Evolutionary conservation across 306 rosid genomes (phyloP).

Genomic region (Prunus dulcis): DNA sequence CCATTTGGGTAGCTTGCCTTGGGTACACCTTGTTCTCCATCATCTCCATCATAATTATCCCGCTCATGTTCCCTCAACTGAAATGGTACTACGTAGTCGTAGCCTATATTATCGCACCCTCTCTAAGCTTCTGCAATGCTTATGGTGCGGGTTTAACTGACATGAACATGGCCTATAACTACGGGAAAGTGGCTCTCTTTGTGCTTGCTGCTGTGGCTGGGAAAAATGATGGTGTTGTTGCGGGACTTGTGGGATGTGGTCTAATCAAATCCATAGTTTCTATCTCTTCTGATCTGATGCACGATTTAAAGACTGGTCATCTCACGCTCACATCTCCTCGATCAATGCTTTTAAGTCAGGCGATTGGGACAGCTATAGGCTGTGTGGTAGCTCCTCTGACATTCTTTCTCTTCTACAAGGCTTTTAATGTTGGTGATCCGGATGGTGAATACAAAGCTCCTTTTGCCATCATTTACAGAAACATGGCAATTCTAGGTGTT

Average conservation of each 20-base stretch:
- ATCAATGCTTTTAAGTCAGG: conserved; percentile 89
- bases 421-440: conserved; percentile 84
- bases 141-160: conserved; percentile 96
- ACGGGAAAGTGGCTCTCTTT: conserved; percentile 96
- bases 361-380: conserved; percentile 90
- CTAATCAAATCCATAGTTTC: conserved; percentile 90
- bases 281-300: conserved; percentile 94
- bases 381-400: conserved; percentile 89
- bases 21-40: conserved; percentile 73
- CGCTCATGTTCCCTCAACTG: conserved; percentile 80
- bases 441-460: conserved; percentile 93
- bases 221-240: conserved; percentile 70
- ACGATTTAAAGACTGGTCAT: conserved; percentile 91
- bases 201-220: conserved; percentile 77
- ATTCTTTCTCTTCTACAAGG: conserved; percentile 88
- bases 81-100: conserved; percentile 85
- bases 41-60: conserved; percentile 70
- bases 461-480: conserved; percentile 81
- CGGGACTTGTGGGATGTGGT: conserved; percentile 95
- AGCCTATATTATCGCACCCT: conserved; percentile 80
- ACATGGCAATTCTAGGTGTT: conserved; percentile 95
- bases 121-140: conserved; percentile 97
- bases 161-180: conserved; percentile 97
- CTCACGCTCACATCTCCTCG: conserved; percentile 93
- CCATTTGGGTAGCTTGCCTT: conserved; percentile 68